phyloP scores from a whole-genome alignment of 352 stramenopile genomes.

The Phytophthora tentaculata region DNA sequence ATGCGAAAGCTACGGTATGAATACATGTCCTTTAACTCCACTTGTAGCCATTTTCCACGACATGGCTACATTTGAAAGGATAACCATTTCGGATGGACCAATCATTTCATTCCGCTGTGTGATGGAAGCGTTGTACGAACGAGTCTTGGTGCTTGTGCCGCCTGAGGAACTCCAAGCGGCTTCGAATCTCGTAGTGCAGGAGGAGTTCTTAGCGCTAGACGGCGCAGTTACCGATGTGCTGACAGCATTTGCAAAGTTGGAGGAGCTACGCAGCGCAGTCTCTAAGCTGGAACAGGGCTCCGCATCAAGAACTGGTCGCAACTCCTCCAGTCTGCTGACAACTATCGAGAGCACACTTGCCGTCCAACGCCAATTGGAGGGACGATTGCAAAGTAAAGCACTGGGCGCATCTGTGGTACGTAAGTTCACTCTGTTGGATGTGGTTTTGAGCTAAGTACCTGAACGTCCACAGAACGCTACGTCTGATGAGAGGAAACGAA shows the following conservation, averaged over 20 bases:
- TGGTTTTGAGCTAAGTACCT: background rate
- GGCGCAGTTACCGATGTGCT: slow-evolving; percentile 4
- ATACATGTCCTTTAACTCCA: no score
- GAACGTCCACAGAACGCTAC: background rate
- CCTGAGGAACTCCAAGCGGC: background rate
- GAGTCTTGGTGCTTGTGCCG: slow-evolving; percentile 12
- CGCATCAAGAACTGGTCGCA: slow-evolving; percentile 3
- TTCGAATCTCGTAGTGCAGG: slow-evolving; percentile 10
- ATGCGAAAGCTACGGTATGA: no score
- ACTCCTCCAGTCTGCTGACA: background rate
- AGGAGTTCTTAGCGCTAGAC: slow-evolving; percentile 9
- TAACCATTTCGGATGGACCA: background rate
- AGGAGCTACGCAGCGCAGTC: slow-evolving; percentile 20
- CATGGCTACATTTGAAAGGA: background rate
- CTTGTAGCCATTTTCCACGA: background rate
- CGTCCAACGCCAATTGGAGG: background rate
- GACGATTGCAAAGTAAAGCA: background rate
- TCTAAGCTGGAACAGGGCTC: slow-evolving; percentile 13
- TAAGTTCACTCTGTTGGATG: background rate
- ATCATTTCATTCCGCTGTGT: background rate
- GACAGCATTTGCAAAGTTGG: slow-evolving; percentile 13
- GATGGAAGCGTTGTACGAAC: slow-evolving; percentile 6
- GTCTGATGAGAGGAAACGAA: background rate
- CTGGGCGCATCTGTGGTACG: background rate
- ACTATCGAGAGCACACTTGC: background rate